phyloP scores from a whole-genome alignment of 2,329 filamentous ascomycete genomes.

The Colletotrichum nymphaeae region DNA sequence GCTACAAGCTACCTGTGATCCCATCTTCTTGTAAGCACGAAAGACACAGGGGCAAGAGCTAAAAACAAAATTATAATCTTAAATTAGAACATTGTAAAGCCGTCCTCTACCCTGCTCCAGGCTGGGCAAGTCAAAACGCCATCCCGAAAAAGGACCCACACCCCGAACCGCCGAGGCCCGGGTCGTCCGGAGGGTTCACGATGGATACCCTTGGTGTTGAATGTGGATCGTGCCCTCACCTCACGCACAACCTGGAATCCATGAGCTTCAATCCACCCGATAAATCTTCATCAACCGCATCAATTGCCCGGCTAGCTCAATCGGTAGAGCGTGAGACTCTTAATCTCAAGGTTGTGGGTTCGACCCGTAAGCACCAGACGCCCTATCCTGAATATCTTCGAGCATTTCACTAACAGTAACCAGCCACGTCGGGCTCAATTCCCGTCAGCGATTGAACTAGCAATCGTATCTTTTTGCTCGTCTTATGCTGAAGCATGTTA shows the following conservation, averaged over 20 bases:
- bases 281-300: neutral
- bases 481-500: neutral
- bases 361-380: conserved; percentile 42
- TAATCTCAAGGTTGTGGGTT: conserved; percentile 70
- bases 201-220: conserved; percentile 22
- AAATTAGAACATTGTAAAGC: too few relatives aligned
- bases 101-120: neutral
- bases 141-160: neutral
- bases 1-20: too few relatives aligned
- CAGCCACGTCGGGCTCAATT: conserved; percentile 34
- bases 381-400: accelerated
- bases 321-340: conserved; percentile 81
- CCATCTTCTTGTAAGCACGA: too few relatives aligned
- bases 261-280: neutral
- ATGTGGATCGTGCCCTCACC: conserved; percentile 20
- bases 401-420: neutral
- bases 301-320: conserved; percentile 70
- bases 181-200: neutral
- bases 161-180: neutral
- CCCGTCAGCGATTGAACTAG: conserved; percentile 27
- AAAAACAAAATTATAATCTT: too few relatives aligned
- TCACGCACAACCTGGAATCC: conserved; percentile 8
- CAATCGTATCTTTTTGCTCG: neutral
- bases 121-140: neutral
- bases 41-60: too few relatives aligned